Base-by-base conservation (phyloP, 768 basidiomycete genomes). In the Lactarius sanguifluus region DNA sequence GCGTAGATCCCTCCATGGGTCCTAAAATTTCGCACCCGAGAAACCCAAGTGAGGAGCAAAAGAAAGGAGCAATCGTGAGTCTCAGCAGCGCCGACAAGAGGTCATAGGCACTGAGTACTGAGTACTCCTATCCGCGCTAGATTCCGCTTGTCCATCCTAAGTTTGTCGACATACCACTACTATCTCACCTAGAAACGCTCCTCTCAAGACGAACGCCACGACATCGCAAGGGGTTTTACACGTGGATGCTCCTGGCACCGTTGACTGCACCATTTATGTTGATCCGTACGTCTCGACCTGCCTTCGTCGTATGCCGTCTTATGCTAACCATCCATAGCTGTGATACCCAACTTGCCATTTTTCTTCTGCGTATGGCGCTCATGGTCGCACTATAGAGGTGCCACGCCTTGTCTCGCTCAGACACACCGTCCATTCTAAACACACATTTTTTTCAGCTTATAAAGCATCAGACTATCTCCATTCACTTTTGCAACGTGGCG, bases 281-380 rank as follows among this genome's bases (percentile, higher is more conserved):
- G 60, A 83, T 94, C 70, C 92, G 91, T 92, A 72, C 64, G 91
- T 76, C 20, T 30, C 60, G 28, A 16, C 32, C 55, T 15, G 30
- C 54, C 15, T 6, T 32, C 34, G 5, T 41, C 18, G 12, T 28
- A 10, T 43, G 23, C 16, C n/a, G 47, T 57, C 59, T 38, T 61
- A 65, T 32, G 20, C 16, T 25, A 23, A 23, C 54, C 62, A 52
- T 23, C 13, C 34, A 20, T 65, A 93, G 91, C 91, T 30, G 73
- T 93, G 54, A 85, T 93, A 76, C 92, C 91, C 36, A 94, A 94
- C 74, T 76, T 94, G 25, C 91, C 91, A 0, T 88, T 94, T 74
- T 91, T 94, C 79, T 94, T 90, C 76, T 92, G 90, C 71, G 83
- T 81, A 12, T 94, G 91, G 91, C 82, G 91, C 54, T 86, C 90